Evolutionary conservation across 1,284 basidiomycete species (phyloP).

Genomic region (Apiotrichum gamsii): DNA sequence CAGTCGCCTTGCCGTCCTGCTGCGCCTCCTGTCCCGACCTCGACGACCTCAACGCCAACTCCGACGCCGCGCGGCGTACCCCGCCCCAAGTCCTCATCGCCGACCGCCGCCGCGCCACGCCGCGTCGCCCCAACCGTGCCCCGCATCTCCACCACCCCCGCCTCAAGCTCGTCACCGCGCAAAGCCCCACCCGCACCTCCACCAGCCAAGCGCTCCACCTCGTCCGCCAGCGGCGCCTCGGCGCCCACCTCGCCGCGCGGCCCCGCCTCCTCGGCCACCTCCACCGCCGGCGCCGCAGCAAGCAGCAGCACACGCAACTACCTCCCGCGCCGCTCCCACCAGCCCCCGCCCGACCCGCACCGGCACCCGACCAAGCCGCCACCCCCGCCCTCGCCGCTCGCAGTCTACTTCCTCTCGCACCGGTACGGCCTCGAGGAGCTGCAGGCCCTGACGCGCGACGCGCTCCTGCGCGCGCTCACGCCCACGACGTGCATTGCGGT

Average conservation of each 20-base stretch:
- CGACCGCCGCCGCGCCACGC: neutral
- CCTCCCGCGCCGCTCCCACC: slow-evolving; percentile 24
- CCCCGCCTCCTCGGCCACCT: neutral
- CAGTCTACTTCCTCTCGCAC: slow-evolving; percentile 74
- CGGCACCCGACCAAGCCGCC: slow-evolving; percentile 56
- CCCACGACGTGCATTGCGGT: slow-evolving; percentile 65
- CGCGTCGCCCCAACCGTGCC: neutral
- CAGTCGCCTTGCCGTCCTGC: neutral
- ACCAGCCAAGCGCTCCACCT: neutral
- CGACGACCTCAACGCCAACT: neutral
- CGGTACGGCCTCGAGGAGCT: slow-evolving; percentile 66
- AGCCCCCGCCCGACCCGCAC: slow-evolving; percentile 59
- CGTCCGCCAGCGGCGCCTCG: neutral
- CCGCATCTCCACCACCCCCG: neutral
- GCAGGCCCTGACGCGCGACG: slow-evolving; percentile 61
- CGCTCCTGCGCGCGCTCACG: slow-evolving; percentile 67
- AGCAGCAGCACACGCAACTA: slow-evolving; percentile 7
- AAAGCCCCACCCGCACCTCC: too few species aligned
- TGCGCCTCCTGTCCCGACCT: slow-evolving; percentile 1
- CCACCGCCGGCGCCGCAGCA: neutral
- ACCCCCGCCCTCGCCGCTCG: slow-evolving; percentile 57
- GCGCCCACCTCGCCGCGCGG: slow-evolving; percentile 10
- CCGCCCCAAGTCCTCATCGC: slow-evolving; percentile 1
- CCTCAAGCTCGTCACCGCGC: neutral
- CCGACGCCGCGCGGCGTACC: neutral